Evolutionary conservation across 495 filamentous ascomycete genomes (phyloP).

Genomic region (Parachaetomium inaequale): DNA sequence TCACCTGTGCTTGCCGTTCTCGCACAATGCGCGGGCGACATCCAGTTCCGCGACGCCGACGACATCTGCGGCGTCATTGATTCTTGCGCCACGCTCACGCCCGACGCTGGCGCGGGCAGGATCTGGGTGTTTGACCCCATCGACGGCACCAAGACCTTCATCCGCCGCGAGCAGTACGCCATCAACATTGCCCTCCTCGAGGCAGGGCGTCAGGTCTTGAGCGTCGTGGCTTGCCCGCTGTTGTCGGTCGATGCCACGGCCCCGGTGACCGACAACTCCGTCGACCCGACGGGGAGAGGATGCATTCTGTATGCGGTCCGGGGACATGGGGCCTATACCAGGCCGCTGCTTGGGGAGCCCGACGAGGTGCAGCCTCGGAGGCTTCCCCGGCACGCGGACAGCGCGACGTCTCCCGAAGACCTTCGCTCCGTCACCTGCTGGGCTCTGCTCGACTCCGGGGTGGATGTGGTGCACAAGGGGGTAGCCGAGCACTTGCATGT

Average conservation of each 20-base stretch:
- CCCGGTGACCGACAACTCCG: slow-evolving; percentile 37
- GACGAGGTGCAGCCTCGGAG: background rate
- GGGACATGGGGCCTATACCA: slow-evolving; percentile 54
- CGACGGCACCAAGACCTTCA: slow-evolving; percentile 66
- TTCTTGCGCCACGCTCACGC: slow-evolving; percentile 41
- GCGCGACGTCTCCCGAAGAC: slow-evolving; percentile 31
- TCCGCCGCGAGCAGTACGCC: slow-evolving; percentile 59
- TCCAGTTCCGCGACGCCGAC: slow-evolving; percentile 35
- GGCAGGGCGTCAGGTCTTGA: slow-evolving; percentile 36
- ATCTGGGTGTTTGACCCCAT: slow-evolving; percentile 71
- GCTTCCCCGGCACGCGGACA: slow-evolving; percentile 26
- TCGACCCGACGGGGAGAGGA: slow-evolving; percentile 52
- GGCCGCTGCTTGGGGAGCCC: slow-evolving; percentile 34
- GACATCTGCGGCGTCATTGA: slow-evolving; percentile 61
- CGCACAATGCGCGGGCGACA: slow-evolving; percentile 14
- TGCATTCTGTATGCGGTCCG: slow-evolving; percentile 55
- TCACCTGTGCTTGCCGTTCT: slow-evolving; percentile 52
- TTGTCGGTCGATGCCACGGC: slow-evolving; percentile 42
- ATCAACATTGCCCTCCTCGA: slow-evolving; percentile 46
- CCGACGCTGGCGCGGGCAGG: slow-evolving; percentile 28
- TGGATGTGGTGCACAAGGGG: slow-evolving; percentile 41
- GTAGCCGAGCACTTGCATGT: slow-evolving; percentile 49
- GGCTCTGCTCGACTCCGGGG: slow-evolving; percentile 39
- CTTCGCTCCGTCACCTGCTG: slow-evolving; percentile 41
- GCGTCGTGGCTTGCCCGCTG: slow-evolving; percentile 55